Evolutionary conservation across 495 filamentous ascomycete species (phyloP).

Genomic region (Hyaloscypha variabilis): DNA sequence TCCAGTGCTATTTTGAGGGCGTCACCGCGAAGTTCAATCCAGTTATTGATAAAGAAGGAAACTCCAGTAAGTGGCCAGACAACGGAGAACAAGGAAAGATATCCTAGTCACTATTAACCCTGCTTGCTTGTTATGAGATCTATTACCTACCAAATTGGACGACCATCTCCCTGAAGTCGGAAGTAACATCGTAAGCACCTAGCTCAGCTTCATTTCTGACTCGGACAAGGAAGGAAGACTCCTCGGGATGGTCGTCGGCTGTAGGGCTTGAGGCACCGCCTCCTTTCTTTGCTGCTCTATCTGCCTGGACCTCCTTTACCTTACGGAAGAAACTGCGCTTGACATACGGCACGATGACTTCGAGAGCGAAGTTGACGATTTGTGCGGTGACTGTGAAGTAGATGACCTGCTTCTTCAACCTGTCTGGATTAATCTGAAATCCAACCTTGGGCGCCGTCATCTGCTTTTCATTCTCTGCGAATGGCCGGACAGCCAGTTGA

Average conservation of each 20-base stretch:
- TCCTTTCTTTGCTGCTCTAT: constrained; percentile 51
- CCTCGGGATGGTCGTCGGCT: constrained; percentile 63
- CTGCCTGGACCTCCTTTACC: constrained; percentile 70
- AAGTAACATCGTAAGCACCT: constrained; percentile 81
- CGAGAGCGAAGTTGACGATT: constrained; percentile 83
- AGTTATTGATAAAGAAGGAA: constrained; percentile 94
- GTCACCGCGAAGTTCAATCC: constrained; percentile 91
- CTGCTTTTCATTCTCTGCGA: constrained; percentile 72
- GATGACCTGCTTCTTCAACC: constrained; percentile 89
- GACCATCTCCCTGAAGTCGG: constrained; percentile 92
- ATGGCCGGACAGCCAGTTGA: constrained; percentile 71
- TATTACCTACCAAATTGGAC: constrained; percentile 65
- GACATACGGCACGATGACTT: constrained; percentile 82
- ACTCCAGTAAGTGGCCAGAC: constrained; percentile 88
- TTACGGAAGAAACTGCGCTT: constrained; percentile 75
- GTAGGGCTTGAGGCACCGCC: constrained; percentile 34
- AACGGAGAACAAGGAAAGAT: constrained; percentile 90
- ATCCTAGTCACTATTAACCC: constrained; percentile 56
- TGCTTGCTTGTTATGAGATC: neutral
- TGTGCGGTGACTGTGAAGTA: constrained; percentile 98
- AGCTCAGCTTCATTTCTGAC: constrained; percentile 89
- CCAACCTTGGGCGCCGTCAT: constrained; percentile 55
- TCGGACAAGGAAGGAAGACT: constrained; percentile 41
- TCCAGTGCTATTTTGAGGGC: constrained; percentile 93
- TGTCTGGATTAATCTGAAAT: constrained; percentile 83